These are phyloP conservation scores for Mortierella sp. DNA, from an alignment of 371 early-diverging fungal genomes.

Conservation along the genomic window DNA sequence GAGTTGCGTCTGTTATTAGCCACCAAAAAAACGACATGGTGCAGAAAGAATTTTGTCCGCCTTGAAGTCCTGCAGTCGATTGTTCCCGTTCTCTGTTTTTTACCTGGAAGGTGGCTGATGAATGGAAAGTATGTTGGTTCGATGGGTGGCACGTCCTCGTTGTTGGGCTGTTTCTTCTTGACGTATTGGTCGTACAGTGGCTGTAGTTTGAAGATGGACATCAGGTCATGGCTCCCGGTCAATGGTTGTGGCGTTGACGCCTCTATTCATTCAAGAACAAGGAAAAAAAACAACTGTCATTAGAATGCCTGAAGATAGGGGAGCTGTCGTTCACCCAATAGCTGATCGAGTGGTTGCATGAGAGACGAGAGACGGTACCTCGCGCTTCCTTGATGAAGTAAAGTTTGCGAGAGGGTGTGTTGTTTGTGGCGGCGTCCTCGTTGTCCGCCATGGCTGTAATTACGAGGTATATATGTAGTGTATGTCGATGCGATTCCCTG, in stretches of 20 bases:
- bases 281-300: background rate
- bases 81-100: background rate
- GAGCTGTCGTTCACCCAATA: too few relatives aligned
- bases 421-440: constrained; percentile 23
- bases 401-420: constrained; percentile 30
- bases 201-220: constrained; percentile 67
- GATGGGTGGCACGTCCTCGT: constrained; percentile 54
- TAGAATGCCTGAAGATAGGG: too few relatives aligned
- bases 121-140: constrained; percentile 65
- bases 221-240: constrained; percentile 70
- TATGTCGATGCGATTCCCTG: constrained; percentile 1
- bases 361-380: constrained; percentile 28
- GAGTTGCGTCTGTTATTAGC: background rate
- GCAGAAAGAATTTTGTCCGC: too few relatives aligned
- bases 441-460: constrained; percentile 33
- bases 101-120: constrained; percentile 72
- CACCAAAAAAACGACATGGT: background rate
- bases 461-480: background rate
- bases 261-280: constrained; percentile 22
- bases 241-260: constrained; percentile 51
- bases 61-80: background rate
- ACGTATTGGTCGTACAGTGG: constrained; percentile 71
- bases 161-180: constrained; percentile 61
- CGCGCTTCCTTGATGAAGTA: constrained; percentile 52
- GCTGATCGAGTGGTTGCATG: too few relatives aligned